Percentiles rank a stretch among this genome's conserved stretches.
phyloP scores from a whole-genome alignment of 148 eudicot genomes.

The Vaccinium vitisidaea region DNA sequence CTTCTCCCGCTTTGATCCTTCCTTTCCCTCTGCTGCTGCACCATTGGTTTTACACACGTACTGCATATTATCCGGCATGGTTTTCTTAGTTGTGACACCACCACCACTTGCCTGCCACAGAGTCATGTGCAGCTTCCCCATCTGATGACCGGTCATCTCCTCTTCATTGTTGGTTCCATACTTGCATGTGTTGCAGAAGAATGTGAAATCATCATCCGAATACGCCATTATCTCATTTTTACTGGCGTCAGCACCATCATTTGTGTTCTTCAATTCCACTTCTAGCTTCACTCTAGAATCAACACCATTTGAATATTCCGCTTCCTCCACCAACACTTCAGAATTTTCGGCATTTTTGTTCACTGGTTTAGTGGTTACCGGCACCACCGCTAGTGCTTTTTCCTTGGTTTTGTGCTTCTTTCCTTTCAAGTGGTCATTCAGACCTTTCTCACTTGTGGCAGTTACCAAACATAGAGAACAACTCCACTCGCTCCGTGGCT shows the following conservation, averaged over 20 bases:
- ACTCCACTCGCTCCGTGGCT: neutral
- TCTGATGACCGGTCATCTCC: neutral
- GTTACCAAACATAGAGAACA: neutral
- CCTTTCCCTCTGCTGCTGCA: neutral
- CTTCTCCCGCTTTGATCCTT: neutral
- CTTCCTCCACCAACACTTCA: neutral
- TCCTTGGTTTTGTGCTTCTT: constrained; percentile 12
- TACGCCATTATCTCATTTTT: neutral
- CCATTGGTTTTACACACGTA: neutral
- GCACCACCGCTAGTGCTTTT: neutral
- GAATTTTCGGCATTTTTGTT: neutral
- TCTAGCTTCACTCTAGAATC: neutral
- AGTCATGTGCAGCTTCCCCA: neutral
- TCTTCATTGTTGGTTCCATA: neutral
- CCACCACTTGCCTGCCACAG: constrained; percentile 5
- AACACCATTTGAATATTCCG: neutral
- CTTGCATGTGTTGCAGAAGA: neutral
- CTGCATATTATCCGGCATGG: neutral
- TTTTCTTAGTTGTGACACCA: neutral
- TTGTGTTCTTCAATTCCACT: neutral
- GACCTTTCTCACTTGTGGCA: neutral
- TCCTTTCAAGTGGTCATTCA: neutral
- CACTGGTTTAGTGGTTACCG: neutral
- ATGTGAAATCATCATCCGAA: neutral
- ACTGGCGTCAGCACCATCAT: neutral